Conservation (phyloP, 2,329 filamentous ascomycete species). For the Phaeophleospora eucalypticola region DNA sequence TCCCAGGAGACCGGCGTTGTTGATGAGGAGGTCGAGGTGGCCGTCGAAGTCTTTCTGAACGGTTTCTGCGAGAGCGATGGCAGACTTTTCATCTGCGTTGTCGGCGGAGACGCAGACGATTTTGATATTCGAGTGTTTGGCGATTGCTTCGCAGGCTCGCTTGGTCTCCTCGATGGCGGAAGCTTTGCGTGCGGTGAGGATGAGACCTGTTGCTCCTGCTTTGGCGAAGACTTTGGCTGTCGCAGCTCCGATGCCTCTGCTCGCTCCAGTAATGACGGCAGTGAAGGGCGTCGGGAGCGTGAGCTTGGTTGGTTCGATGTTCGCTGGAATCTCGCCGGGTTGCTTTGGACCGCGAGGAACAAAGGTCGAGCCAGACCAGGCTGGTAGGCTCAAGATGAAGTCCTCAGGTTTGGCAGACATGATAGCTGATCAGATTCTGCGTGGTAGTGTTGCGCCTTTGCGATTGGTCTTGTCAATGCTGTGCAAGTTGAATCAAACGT, state of each 20-base stretch:
- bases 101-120: conserved; percentile 43
- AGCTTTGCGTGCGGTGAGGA: conserved; percentile 50
- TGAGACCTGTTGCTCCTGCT: conserved; percentile 51
- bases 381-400: neutral
- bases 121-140: conserved; percentile 34
- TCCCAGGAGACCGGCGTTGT: conserved; percentile 33
- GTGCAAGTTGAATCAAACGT: too few relatives aligned
- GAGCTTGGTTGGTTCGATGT: conserved; percentile 1
- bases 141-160: conserved; percentile 33
- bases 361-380: neutral
- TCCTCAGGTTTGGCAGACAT: too few relatives aligned
- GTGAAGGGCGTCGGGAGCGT: conserved; percentile 9
- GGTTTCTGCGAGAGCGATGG: conserved; percentile 29
- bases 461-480: too few relatives aligned
- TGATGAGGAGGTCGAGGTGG: conserved; percentile 33
- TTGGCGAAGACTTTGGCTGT: conserved; percentile 54
- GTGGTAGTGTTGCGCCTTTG: too few relatives aligned
- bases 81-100: conserved; percentile 33
- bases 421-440: neutral
- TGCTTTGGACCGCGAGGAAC: neutral
- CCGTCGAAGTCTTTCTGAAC: conserved; percentile 5
- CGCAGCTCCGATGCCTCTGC: conserved; percentile 41
- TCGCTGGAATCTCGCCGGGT: neutral
- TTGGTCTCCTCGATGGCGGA: conserved; percentile 36
- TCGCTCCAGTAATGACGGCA: conserved; percentile 51